These are phyloP conservation scores for Melanogaster broomeanus DNA, from an alignment of 768 basidiomycete genomes.

Conservation along the genomic window DNA sequence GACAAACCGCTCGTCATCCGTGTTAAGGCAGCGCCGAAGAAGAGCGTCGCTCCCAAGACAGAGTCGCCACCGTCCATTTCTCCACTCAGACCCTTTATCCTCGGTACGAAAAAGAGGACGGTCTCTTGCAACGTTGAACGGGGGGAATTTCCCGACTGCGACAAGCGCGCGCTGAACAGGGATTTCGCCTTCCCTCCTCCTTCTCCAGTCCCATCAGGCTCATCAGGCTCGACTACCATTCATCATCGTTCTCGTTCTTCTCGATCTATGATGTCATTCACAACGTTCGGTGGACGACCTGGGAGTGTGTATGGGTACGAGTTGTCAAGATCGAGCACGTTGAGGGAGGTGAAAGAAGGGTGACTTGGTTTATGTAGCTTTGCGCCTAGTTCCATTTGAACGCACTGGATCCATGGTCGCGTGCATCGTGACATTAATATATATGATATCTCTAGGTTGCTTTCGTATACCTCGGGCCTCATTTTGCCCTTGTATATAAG, in stretches of 20 bases:
- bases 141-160: slow-evolving; percentile 37
- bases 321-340: slow-evolving; percentile 3
- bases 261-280: neutral
- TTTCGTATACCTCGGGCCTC: too few relatives aligned
- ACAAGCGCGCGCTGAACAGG: slow-evolving; percentile 39
- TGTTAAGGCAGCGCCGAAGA: neutral
- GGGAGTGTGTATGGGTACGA: neutral
- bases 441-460: too few relatives aligned
- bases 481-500: too few relatives aligned
- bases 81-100: slow-evolving; percentile 21
- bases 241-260: slow-evolving; percentile 15
- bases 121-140: slow-evolving; percentile 36
- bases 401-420: too few relatives aligned
- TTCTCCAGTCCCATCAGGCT: neutral
- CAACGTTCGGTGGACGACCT: neutral
- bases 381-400: too few relatives aligned
- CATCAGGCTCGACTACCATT: neutral
- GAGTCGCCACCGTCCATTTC: slow-evolving; percentile 2
- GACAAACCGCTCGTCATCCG: neutral
- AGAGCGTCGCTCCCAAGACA: slow-evolving; percentile 18
- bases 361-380: neutral
- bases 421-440: too few relatives aligned
- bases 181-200: slow-evolving; percentile 45
- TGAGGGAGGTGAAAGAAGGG: slow-evolving; percentile 2
- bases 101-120: slow-evolving; percentile 29